phyloP scores from a whole-genome alignment of 2,329 filamentous ascomycete species.

The Pseudogymnoascus sp. region DNA sequence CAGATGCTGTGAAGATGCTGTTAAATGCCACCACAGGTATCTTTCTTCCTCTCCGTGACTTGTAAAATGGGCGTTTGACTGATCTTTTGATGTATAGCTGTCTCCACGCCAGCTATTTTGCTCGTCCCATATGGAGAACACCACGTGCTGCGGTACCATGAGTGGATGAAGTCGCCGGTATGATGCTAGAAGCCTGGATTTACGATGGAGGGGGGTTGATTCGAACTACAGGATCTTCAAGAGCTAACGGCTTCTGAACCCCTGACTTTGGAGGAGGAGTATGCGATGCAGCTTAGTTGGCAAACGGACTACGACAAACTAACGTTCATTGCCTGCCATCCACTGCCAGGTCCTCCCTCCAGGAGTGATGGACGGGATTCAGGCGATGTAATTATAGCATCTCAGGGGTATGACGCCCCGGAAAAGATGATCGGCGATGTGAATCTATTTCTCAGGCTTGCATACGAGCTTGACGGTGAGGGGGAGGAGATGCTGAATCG shows the following conservation, averaged over 20 bases:
- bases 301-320: constrained; percentile 74
- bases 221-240: constrained; percentile 56
- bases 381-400: constrained; percentile 19
- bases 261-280: constrained; percentile 72
- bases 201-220: constrained; percentile 18
- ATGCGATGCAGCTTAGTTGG: constrained; percentile 87
- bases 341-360: constrained; percentile 2
- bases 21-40: constrained; percentile 29
- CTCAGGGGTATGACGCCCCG: constrained; percentile 45
- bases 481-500: constrained; percentile 17
- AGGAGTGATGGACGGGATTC: not conserved
- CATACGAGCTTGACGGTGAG: constrained; percentile 36
- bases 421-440: constrained; percentile 64
- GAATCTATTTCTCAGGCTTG: constrained; percentile 68
- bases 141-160: constrained; percentile 77
- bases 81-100: constrained; percentile 42
- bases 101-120: constrained; percentile 58
- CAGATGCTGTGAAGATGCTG: constrained; percentile 22
- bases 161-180: constrained; percentile 67
- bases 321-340: constrained; percentile 74
- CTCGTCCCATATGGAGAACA: constrained; percentile 77
- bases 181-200: constrained; percentile 48
- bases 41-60: not conserved
- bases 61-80: not conserved
- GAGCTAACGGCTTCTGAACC: constrained; percentile 82